Evolutionary conservation across 192 early-diverging fungal species (phyloP).

Genomic region (Entomortierella lignicola): DNA sequence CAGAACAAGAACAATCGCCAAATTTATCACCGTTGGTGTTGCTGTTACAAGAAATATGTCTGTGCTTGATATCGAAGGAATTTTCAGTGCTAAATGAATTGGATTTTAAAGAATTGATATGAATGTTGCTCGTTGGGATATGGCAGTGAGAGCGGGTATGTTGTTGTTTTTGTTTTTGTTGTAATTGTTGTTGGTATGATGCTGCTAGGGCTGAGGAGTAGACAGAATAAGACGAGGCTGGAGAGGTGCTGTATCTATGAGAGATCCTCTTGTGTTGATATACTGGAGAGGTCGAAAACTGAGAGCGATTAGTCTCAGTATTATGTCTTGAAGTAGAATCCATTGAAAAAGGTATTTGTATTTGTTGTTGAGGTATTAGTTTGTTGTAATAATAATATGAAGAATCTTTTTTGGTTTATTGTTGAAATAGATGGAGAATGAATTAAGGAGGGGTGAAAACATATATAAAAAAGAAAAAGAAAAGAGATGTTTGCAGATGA

Average conservation of each 20-base stretch:
- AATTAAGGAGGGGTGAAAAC: too few relatives aligned
- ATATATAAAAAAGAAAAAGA: too few relatives aligned
- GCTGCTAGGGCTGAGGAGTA: conserved; percentile 47
- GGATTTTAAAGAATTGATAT: not conserved
- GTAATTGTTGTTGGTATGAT: conserved; percentile 30
- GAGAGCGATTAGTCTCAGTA: not conserved
- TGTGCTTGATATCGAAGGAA: conserved; percentile 3
- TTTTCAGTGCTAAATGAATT: not conserved
- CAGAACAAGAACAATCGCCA: conserved; percentile 1
- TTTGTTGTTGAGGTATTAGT: not conserved
- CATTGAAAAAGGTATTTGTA: not conserved
- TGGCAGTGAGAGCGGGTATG: not conserved
- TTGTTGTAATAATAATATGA: not conserved
- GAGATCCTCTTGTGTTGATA: conserved; percentile 38
- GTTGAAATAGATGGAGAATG: too few relatives aligned
- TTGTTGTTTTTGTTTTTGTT: conserved; percentile 16
- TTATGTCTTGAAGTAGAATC: not conserved
- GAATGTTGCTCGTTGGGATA: not conserved
- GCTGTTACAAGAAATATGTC: not conserved
- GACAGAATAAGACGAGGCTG: conserved; percentile 33
- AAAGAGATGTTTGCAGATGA: not conserved
- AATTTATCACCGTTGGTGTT: not conserved
- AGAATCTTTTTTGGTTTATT: not conserved
- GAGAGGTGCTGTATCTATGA: conserved; percentile 22
- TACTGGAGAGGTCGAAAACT: conserved; percentile 11